Base-by-base conservation (phyloP, 2,329 filamentous ascomycete genomes). In the Penicillium sp. region DNA sequence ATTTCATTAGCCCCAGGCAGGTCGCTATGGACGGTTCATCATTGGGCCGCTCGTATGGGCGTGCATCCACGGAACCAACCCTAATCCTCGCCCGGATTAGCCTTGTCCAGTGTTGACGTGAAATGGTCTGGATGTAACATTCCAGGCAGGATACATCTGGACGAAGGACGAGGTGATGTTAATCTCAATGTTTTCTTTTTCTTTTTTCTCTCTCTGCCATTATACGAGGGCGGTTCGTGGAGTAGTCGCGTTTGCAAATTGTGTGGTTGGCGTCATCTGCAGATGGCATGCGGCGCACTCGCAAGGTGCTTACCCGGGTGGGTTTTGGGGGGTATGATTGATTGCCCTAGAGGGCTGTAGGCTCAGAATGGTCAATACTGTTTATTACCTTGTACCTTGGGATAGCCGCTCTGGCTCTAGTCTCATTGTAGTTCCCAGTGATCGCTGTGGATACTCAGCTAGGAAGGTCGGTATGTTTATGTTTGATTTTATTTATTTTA, bases 221-320 rank as follows among this genome's bases (percentile, higher is more conserved):
- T 40, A 20, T 24, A 26, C 8, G 21, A 39, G 5, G 12, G 10
- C 34, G n/a, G 20, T 10, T 39, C 20, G 13, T 39, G 34, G 34
- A 23, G 13, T 39, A 40, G 10, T n/a, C n/a, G n/a, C 3, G 36
- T 26, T 40, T 40, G 36, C 4, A 23, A 10, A 13, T 15, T 26
- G 36, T 24, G 44, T 53, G 42, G 50, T 54, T 58, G 55, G 47
- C 33, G 42, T 54, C 50, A 54, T 52, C 49, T 57, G 52, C 54
- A 56, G 46, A 4, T 37, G 41, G 51, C 17, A 54, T 57, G 45
- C 50, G 49, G 43, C 44, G 49, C 50, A 50, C 26, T 46, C 41
- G 40, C 54, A 55, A 53, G 39, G 55, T 58, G 55, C 55, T 58
- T 46, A 55, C 55, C 43, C 40, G 34, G 39, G 37, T 7, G 37